Conservation (phyloP, 2,329 filamentous ascomycete species). For the Passalora sequoiae region DNA sequence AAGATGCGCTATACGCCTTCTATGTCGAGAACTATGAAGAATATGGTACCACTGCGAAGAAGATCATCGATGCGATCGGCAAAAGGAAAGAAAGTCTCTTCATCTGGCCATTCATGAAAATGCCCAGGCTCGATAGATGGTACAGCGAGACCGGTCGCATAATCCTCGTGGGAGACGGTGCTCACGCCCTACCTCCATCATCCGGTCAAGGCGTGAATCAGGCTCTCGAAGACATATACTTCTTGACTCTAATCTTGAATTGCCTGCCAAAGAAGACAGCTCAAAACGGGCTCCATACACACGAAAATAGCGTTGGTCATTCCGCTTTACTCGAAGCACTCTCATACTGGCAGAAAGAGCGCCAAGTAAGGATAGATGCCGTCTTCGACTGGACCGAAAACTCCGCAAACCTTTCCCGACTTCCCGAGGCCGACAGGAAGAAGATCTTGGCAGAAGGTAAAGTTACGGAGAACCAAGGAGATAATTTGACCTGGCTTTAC, state of each 20-base stretch:
- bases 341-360: slow-evolving; percentile 21
- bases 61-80: slow-evolving; percentile 21
- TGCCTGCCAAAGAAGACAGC: background rate
- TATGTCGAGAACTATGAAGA: slow-evolving; percentile 17
- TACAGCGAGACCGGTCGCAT: slow-evolving; percentile 39
- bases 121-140: slow-evolving; percentile 44
- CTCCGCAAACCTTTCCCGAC: slow-evolving; percentile 18
- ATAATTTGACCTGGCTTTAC: slow-evolving; percentile 24
- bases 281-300: background rate
- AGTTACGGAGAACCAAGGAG: slow-evolving; percentile 10
- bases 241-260: slow-evolving; percentile 39
- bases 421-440: slow-evolving; percentile 23
- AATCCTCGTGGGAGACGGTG: slow-evolving; percentile 54
- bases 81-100: slow-evolving; percentile 17
- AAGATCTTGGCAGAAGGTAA: slow-evolving; percentile 19
- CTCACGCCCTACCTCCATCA: slow-evolving; percentile 52
- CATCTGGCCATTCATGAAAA: slow-evolving; percentile 29
- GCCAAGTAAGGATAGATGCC: slow-evolving; percentile 24
- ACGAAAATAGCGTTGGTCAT: background rate
- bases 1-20: slow-evolving; percentile 16
- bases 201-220: slow-evolving; percentile 54
- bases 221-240: slow-evolving; percentile 52
- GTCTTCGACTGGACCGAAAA: slow-evolving; percentile 21
- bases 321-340: slow-evolving; percentile 10
- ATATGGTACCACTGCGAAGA: slow-evolving; percentile 19